Evolutionary conservation across 106 monocot species (phyloP), one percentile per base, ranked within the genome.

Genomic region (Alisma plantagoaquatica): DNA sequence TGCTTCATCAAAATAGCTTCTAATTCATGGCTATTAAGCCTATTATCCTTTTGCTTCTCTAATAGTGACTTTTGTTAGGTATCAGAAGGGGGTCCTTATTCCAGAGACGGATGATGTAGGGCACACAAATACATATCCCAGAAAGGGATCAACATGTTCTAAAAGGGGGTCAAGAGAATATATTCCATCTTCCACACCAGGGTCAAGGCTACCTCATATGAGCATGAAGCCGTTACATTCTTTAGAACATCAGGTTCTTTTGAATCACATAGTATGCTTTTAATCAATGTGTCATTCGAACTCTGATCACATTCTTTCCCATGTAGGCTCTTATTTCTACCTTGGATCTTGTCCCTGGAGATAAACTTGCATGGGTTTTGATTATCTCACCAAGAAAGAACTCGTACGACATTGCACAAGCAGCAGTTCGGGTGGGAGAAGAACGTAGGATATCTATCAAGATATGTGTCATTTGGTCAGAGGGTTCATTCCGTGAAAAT

Each of bases 181-280:
- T 60, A 46, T 87, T 41, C 79, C 83, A 15, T 77, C 76, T 35
- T 58, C 68, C 20, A 73, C 74, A 64, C 66, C 84, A 50, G 96
- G 96, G 21, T 78, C 79, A 25, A 81, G 96, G 28, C 59, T 98
- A 23, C 96, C 89, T 2, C 84, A 98, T 67, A 90, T 98, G 84
- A 59, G 51, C 56, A 43, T 98, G 41, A 88, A 60, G 43, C 57
- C 54, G 65, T 33, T 76, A 12, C 44, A 51, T 23, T 28, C 64
- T 62, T 53, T 69, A 27, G 51, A 61, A 17, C 42, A 6, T 25
- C 43, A 87, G 92, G 92, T 92, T 50, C n/a, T n/a, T n/a, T n/a
- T n/a, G n/a, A n/a, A n/a, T n/a, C n/a, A n/a, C n/a, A n/a, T n/a
- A n/a, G n/a, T n/a, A n/a, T n/a, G n/a, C n/a, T n/a, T n/a, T n/a